phyloP scores from a whole-genome alignment of 768 basidiomycete species.

The Leccinum ochraceum region DNA sequence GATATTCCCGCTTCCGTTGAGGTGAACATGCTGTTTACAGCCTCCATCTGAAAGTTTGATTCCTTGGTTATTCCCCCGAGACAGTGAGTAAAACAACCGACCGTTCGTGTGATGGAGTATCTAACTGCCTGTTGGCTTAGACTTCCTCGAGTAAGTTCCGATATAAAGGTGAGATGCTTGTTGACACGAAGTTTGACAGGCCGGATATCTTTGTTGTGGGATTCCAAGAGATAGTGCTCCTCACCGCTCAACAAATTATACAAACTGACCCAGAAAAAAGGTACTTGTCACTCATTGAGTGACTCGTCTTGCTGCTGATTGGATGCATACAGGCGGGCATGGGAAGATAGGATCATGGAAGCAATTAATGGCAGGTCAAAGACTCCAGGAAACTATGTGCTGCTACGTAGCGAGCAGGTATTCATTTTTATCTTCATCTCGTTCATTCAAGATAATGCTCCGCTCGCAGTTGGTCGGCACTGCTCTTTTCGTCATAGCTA shows the following conservation, averaged over 20 bases:
- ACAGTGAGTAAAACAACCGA: slow-evolving; percentile 50
- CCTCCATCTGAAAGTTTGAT: slow-evolving; percentile 78
- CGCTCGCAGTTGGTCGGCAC: slow-evolving; percentile 84
- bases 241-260: slow-evolving; percentile 96
- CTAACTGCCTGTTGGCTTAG: slow-evolving; percentile 14
- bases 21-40: slow-evolving; percentile 36
- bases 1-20: slow-evolving; percentile 5
- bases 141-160: slow-evolving; percentile 20
- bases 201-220: slow-evolving; percentile 91
- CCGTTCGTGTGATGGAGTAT: not conserved
- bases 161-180: slow-evolving; percentile 23
- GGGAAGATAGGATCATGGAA: slow-evolving; percentile 83
- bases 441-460: slow-evolving; percentile 2
- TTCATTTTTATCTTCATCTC: not conserved
- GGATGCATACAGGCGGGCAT: slow-evolving; percentile 60
- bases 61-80: slow-evolving; percentile 88
- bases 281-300: slow-evolving; percentile 39
- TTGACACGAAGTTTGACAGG: slow-evolving; percentile 37
- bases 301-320: not conserved
- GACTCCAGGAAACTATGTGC: slow-evolving; percentile 72
- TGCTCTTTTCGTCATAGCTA: slow-evolving; percentile 83
- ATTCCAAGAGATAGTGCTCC: slow-evolving; percentile 96
- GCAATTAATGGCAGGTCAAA: slow-evolving; percentile 71
- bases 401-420: slow-evolving; percentile 93
- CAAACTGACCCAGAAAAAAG: slow-evolving; percentile 94